Percentiles rank a stretch among this genome's conserved stretches.
Evolutionary conservation across 148 eudicot species (phyloP).

Genomic region (Silene uniflora): DNA sequence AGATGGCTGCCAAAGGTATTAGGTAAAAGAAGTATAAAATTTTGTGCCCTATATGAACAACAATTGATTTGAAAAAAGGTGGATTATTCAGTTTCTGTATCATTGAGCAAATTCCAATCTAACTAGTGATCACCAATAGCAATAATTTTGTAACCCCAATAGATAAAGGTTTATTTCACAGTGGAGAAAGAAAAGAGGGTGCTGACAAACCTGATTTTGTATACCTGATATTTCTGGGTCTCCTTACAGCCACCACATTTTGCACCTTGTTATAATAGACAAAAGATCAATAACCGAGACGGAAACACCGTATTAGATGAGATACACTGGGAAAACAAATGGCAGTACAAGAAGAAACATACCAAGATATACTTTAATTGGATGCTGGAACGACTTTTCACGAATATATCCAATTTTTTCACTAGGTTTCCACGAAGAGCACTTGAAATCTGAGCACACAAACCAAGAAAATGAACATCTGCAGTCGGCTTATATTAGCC

Average conservation of each 20-base stretch:
- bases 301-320: neutral
- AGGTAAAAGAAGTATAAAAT: constrained; percentile 9
- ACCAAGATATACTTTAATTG: constrained; percentile 87
- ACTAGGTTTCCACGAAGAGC: constrained; percentile 62
- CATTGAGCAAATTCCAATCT: neutral
- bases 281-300: constrained; percentile 10
- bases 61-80: neutral
- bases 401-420: constrained; percentile 56
- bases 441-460: constrained; percentile 52
- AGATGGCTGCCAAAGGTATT: constrained; percentile 61
- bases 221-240: constrained; percentile 64
- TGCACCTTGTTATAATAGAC: constrained; percentile 52
- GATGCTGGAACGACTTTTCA: constrained; percentile 76
- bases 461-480: constrained; percentile 4
- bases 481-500: too few species aligned
- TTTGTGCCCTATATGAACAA: neutral
- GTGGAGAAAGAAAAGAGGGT: neutral
- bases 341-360: constrained; percentile 20
- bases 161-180: neutral
- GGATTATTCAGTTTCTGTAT: neutral
- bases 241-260: constrained; percentile 83
- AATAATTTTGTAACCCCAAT: neutral
- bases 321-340: neutral
- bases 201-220: constrained; percentile 51
- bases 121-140: neutral